These are phyloP conservation scores for Roridomyces roridus DNA, from an alignment of 768 basidiomycete genomes.

Conservation along the genomic window DNA sequence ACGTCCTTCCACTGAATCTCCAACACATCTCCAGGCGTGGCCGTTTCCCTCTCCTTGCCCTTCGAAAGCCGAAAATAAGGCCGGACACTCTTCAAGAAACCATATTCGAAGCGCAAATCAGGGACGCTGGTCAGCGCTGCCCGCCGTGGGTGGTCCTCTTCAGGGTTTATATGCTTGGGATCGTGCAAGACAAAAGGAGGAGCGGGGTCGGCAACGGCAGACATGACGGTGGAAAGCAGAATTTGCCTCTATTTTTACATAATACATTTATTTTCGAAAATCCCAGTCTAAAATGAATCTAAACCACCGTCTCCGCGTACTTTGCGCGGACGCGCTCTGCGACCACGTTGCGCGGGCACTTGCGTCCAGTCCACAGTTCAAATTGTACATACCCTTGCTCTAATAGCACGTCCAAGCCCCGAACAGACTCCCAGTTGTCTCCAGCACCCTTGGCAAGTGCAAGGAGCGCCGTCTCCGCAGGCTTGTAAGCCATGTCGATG, in stretches of 20 bases:
- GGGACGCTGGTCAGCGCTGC: slow-evolving; percentile 63
- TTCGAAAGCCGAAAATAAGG: slow-evolving; percentile 51
- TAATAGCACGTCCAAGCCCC: slow-evolving; percentile 83
- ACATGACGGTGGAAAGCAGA: slow-evolving; percentile 26
- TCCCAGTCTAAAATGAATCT: not conserved
- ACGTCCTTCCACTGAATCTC: slow-evolving; percentile 50
- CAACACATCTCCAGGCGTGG: slow-evolving; percentile 27
- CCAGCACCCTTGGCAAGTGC: slow-evolving; percentile 60
- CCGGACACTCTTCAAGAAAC: slow-evolving; percentile 67
- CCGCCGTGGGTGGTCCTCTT: slow-evolving; percentile 29
- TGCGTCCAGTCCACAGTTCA: slow-evolving; percentile 78
- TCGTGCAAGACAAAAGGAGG: slow-evolving; percentile 31
- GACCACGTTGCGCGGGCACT: slow-evolving; percentile 57
- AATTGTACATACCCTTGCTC: slow-evolving; percentile 92
- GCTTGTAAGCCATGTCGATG: slow-evolving; percentile 95
- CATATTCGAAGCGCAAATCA: slow-evolving; percentile 79
- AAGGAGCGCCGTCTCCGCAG: slow-evolving; percentile 83
- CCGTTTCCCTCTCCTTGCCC: slow-evolving; percentile 16
- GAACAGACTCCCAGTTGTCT: slow-evolving; percentile 70
- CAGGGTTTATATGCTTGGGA: slow-evolving; percentile 27
- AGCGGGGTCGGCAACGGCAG: slow-evolving; percentile 3
- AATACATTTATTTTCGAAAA: not conserved
- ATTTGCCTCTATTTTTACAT: not conserved
- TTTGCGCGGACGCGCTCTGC: slow-evolving; percentile 53
- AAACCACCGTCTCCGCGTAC: slow-evolving; percentile 37